Conservation (phyloP, 2,329 filamentous ascomycete species). For the Colletotrichum lindemuthianum region DNA sequence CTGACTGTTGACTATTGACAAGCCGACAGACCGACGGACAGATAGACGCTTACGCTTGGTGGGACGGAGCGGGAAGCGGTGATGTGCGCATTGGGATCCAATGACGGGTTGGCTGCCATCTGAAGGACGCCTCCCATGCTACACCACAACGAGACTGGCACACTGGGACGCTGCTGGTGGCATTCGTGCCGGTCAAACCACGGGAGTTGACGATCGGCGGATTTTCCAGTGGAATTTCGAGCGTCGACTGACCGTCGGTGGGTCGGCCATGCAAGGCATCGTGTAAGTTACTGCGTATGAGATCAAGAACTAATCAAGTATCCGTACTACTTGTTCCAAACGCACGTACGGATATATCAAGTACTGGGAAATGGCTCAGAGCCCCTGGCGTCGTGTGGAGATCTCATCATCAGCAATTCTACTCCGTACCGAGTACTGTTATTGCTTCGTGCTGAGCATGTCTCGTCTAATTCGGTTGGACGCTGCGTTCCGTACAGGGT, state of each 20-base stretch:
- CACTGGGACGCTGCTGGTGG: no score
- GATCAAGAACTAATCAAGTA: constrained; percentile 16
- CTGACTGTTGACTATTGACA: background rate
- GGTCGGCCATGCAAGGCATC: constrained; percentile 4
- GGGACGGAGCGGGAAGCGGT: constrained; percentile 1
- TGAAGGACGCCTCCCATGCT: constrained; percentile 1
- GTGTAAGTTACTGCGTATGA: no score
- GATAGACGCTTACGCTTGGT: background rate
- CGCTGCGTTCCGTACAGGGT: no score
- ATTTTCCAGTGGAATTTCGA: background rate
- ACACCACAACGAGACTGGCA: background rate
- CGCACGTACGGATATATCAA: no score
- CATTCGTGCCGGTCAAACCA: constrained; percentile 8
- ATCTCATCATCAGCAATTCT: no score
- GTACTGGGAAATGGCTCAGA: no score
- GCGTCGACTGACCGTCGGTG: background rate
- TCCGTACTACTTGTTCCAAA: background rate
- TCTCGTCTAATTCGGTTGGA: no score
- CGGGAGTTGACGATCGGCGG: constrained; percentile 7
- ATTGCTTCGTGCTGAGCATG: no score
- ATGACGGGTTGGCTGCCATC: constrained; percentile 19
- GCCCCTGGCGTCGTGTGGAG: no score
- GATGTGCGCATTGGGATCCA: constrained; percentile 25
- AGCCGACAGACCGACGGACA: constrained; percentile 9
- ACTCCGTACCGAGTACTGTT: no score